Base-by-base conservation (phyloP, 805 yeast species). In the Metschnikowia bowlesiae region DNA sequence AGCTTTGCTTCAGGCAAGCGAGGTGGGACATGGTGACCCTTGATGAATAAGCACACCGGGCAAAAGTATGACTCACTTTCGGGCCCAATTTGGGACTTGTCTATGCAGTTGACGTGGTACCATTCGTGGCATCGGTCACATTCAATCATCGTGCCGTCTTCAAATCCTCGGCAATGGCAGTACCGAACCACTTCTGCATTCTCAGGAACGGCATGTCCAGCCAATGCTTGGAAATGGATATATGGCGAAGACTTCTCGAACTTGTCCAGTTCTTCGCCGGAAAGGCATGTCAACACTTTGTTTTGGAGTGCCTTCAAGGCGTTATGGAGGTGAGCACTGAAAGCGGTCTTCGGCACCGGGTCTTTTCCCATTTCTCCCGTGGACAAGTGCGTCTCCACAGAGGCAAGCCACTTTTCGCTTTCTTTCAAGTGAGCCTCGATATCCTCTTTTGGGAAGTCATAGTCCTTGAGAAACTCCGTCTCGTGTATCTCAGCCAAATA, bases 101-200 rank as follows among this genome's bases (percentile, higher is more conserved):
- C 54, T 28, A 85, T 70, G 64, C 91, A 85, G 13, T 65, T 66
- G 42, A 78, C 75, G 61, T 85, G 91, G 59, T 80, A 85, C 90
- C 90, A 84, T 58, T 84, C 89, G 47, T 76, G 71, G 63, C 92
- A 86, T 14, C 63, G 66, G 54, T 84, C 90, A 66, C 91, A 85
- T 51, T 80, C 85, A 41, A 84, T 79, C 87, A 84, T 84, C 0
- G 79, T 75, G 6, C 63, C 87, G 78, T 56, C 75, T 56, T 84
- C 91, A 26, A 65, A 65, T 44, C 76, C 78, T 42, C 89, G 73
- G 63, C 92, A 85, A 49, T 82, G 67, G 60, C 91, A 85, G 60
- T 80, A 84, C 22, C 63, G 59, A 7, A 56, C 54, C 10, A 54
- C 51, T 4, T 48, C 52, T 13, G 10, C 29, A 8, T 45, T 43